Conservation (phyloP, 1,139 yeast genomes). For the Yamadazyma membranifaciens region DNA sequence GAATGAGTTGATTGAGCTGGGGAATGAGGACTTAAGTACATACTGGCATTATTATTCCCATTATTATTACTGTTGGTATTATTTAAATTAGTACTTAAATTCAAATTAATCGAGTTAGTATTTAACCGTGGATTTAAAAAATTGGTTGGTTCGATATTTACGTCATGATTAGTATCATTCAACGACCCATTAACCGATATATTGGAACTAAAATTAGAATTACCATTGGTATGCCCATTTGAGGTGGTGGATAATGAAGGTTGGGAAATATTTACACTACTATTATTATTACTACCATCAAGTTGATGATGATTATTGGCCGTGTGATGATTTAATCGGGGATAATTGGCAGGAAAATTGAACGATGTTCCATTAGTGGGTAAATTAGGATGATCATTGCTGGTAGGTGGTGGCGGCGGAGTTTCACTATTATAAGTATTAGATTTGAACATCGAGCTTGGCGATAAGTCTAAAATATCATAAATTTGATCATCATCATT, state of each 20-base stretch:
- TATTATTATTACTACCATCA: too few relatives aligned
- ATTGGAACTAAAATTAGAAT: too few relatives aligned
- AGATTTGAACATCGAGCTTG: conserved; percentile 12
- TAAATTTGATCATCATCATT: conserved; percentile 27
- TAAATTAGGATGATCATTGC: conserved; percentile 12
- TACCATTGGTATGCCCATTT: neutral
- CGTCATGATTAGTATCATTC: neutral
- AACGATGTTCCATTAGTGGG: conserved; percentile 6
- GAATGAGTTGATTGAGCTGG: conserved; percentile 93
- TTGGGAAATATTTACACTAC: neutral
- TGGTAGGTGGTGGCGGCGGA: conserved; percentile 19
- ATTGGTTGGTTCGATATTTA: neutral
- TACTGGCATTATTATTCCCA: conserved; percentile 32
- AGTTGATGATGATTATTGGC: neutral
- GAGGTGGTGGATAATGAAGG: neutral
- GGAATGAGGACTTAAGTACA: conserved; percentile 90
- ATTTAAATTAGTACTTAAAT: neutral
- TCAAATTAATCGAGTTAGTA: neutral
- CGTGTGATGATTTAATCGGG: neutral
- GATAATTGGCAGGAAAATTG: neutral
- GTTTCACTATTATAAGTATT: conserved; percentile 8
- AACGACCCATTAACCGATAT: too few relatives aligned
- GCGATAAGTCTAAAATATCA: conserved; percentile 23
- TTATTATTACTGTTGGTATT: neutral
- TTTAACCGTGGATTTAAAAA: neutral